Evolutionary conservation across 495 filamentous ascomycete genomes (phyloP).

Genomic region (Hypoxylon cercidicola): DNA sequence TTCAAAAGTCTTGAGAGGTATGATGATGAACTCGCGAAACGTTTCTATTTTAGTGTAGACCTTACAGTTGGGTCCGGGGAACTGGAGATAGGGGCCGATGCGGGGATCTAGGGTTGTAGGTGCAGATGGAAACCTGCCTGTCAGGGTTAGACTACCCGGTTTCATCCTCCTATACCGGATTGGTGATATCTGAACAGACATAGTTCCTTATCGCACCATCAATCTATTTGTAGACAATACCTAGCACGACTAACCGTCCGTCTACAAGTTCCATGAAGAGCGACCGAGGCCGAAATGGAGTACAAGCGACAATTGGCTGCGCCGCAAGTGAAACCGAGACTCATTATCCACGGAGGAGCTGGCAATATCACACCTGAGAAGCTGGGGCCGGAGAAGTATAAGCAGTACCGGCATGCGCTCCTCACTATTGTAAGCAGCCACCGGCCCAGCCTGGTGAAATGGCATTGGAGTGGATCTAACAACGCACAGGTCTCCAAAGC

Average conservation of each 20-base stretch:
- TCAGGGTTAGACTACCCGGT: constrained; percentile 13
- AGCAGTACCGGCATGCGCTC: constrained; percentile 70
- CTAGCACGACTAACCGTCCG: no score
- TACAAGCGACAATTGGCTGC: constrained; percentile 25
- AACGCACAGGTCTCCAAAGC: constrained; percentile 45
- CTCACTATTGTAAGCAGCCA: constrained; percentile 62
- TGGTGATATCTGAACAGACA: constrained; percentile 3
- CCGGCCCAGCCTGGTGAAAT: background rate
- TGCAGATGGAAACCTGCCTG: constrained; percentile 10
- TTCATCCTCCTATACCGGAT: constrained; percentile 25
- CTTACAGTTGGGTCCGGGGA: background rate
- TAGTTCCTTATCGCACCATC: constrained; percentile 2
- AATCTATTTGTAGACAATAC: no score
- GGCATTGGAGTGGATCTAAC: background rate
- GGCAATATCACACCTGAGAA: constrained; percentile 79
- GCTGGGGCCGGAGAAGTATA: constrained; percentile 70
- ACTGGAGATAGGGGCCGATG: background rate
- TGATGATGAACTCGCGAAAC: no score
- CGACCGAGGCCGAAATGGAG: constrained; percentile 18
- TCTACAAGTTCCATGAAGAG: background rate
- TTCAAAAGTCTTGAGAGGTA: no score
- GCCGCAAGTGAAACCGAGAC: constrained; percentile 62
- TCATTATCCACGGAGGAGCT: constrained; percentile 91
- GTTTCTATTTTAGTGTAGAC: no score
- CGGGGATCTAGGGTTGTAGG: background rate